Evolutionary conservation across 257 asterid genomes (phyloP).

Genomic region (Asclepias syriaca): DNA sequence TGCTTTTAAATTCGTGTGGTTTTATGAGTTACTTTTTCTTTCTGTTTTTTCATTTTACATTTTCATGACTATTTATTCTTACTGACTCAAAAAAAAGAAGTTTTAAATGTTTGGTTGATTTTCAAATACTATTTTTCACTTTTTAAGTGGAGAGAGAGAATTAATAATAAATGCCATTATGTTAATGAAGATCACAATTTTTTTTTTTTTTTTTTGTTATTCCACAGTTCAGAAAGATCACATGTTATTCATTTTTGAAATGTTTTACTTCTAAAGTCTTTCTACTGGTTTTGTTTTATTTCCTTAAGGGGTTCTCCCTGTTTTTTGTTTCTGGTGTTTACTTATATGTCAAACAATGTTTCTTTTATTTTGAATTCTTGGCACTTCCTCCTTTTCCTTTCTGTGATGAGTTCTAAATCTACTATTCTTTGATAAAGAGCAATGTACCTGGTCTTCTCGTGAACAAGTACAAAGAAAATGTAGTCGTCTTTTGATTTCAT

Average conservation of each 20-base stretch:
- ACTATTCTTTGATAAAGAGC: not conserved
- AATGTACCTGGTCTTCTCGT: not conserved
- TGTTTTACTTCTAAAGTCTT: not conserved
- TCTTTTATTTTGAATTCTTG: not conserved
- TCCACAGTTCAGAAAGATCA: not conserved
- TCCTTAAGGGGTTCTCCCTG: not conserved
- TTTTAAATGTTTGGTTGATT: too few species aligned
- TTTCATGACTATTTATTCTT: too few species aligned
- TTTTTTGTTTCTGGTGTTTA: not conserved
- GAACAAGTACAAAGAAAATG: not conserved
- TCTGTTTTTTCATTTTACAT: too few species aligned
- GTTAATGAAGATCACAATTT: not conserved
- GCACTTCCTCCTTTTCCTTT: not conserved
- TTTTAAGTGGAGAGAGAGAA: too few species aligned
- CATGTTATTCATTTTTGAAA: not conserved
- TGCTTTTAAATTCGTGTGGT: too few species aligned
- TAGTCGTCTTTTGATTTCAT: not conserved
- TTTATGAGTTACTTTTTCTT: too few species aligned
- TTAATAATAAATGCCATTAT: not conserved
- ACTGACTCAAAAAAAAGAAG: too few species aligned
- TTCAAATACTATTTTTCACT: too few species aligned
- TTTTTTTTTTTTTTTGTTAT: not conserved
- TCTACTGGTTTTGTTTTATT: not conserved
- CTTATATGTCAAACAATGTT: not conserved
- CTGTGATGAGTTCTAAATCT: not conserved